Percentiles rank a stretch among this genome's conserved stretches.
These are phyloP conservation scores for Trapa bicornis DNA, from an alignment of 345 rosid species.

Conservation along the genomic window DNA sequence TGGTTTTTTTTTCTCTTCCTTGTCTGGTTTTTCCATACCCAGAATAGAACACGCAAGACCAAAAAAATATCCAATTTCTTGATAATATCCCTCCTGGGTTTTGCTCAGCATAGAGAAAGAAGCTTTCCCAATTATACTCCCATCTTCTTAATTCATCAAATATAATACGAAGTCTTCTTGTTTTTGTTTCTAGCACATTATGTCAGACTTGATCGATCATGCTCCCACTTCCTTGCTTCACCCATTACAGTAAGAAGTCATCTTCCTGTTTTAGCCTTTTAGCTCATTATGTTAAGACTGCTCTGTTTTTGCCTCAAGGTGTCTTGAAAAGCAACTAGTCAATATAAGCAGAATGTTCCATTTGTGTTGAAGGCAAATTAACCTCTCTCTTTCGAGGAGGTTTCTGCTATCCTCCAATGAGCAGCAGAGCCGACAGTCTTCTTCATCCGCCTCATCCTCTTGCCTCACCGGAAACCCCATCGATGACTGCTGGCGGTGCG, in stretches of 20 bases:
- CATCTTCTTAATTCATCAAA: neutral
- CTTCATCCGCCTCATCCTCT: neutral
- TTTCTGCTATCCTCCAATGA: constrained; percentile 8
- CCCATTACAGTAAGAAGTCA: neutral
- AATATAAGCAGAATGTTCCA: neutral
- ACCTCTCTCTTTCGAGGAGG: constrained; percentile 20
- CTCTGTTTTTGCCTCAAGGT: too few relatives aligned
- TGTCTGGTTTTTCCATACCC: neutral
- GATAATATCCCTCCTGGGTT: neutral
- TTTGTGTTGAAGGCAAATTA: constrained; percentile 21
- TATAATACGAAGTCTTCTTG: neutral
- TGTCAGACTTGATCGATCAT: neutral
- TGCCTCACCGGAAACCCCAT: constrained; percentile 43
- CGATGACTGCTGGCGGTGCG: constrained; percentile 47
- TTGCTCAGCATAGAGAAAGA: neutral
- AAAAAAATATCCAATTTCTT: neutral
- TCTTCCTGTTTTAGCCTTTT: neutral
- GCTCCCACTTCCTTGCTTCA: neutral
- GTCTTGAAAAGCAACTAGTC: neutral
- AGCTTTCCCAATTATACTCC: neutral
- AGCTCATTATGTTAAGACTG: neutral
- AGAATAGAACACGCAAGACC: neutral
- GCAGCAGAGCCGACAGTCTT: constrained; percentile 6
- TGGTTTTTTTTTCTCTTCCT: neutral
- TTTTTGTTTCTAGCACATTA: neutral